A percentile compares a stretch with the other conserved stretches of the same genome.
Evolutionary conservation across 768 basidiomycete genomes (phyloP).

Genomic region (Zangia roseola): DNA sequence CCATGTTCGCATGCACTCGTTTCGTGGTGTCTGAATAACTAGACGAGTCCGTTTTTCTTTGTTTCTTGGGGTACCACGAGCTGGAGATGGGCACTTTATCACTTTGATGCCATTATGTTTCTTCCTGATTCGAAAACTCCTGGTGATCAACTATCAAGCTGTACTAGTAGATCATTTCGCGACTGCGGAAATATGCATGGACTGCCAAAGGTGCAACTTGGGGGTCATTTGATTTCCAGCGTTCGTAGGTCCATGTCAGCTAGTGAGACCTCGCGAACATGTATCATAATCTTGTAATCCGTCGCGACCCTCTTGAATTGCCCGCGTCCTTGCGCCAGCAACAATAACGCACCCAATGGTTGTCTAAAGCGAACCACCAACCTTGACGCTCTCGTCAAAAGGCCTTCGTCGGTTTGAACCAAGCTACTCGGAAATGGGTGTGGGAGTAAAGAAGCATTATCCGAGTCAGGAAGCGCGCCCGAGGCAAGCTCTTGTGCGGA

Average conservation of each 20-base stretch:
- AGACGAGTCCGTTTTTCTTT: neutral
- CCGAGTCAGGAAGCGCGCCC: neutral
- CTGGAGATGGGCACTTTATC: too few relatives aligned
- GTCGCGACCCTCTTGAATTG: slow-evolving; percentile 17
- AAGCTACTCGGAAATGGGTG: neutral
- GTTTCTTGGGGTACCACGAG: too few relatives aligned
- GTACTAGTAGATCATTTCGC: too few relatives aligned
- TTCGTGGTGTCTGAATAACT: slow-evolving; percentile 1
- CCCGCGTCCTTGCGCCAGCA: slow-evolving; percentile 1
- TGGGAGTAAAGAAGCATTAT: neutral
- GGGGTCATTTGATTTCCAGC: slow-evolving; percentile 6
- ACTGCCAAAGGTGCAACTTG: too few relatives aligned
- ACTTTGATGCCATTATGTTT: too few relatives aligned
- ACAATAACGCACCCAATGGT: slow-evolving; percentile 14
- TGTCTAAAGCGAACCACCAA: slow-evolving; percentile 13
- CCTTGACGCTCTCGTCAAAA: neutral
- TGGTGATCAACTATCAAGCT: too few relatives aligned
- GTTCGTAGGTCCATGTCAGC: slow-evolving; percentile 6
- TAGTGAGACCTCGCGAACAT: slow-evolving; percentile 4
- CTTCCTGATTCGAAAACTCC: too few relatives aligned
- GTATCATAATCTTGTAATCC: slow-evolving; percentile 9
- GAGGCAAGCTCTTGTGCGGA: neutral
- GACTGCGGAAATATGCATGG: too few relatives aligned
- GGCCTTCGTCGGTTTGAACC: neutral
- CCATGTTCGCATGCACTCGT: slow-evolving; percentile 5